Base-by-base conservation (phyloP, 495 filamentous ascomycete species). In the Penicillium cataractarum region DNA sequence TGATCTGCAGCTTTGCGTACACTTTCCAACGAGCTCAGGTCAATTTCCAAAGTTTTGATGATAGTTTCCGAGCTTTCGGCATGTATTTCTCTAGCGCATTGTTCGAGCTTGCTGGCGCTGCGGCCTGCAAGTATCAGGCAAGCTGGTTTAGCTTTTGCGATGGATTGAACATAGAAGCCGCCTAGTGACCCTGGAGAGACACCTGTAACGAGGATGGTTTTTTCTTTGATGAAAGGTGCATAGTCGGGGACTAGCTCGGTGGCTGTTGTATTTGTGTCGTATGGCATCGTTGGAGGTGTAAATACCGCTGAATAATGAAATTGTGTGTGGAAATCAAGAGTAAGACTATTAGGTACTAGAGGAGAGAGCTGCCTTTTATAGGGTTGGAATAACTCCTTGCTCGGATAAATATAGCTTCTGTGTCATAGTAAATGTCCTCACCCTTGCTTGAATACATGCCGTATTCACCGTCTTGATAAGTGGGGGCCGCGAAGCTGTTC, bases 71-170 rank as follows among this genome's bases (percentile, higher is more conserved):
- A 77, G 31, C 71, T 58, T 1, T 57, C 51, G 0, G 62, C 37
- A 2, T 66, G 66, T 67, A 85, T 80, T 2, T 67, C 64, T 19
- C 52, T 50, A 13, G 77, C 78, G 31, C 73, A 72, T 44, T 76
- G 57, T 6, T 74, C 58, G 4, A 76, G 74, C 61, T 80, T 83
- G 4, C 61, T 58, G 29, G 58, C 27, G n/a, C 46, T 79, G 15
- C 86, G 84, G 13, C 79, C 83, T 33, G 82, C 78, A 48, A 90
- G 79, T 69, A 81, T 86, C 40, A 89, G 79, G 17, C 78, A 71
- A 6, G 70, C 53, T 6, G 87, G 84, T 8, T 74, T 57, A 49
- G 86, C 83, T 51, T 77, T 71, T 37, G 82, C 80, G 7, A 86
- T 72, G 10, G 79, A 72, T 33, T 74, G 64, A 46, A 79, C 79